Percentiles rank a stretch among this genome's conserved stretches.
These are phyloP conservation scores for Friedmanniomyces simplex DNA, from an alignment of 495 filamentous ascomycete genomes.

Conservation along the genomic window DNA sequence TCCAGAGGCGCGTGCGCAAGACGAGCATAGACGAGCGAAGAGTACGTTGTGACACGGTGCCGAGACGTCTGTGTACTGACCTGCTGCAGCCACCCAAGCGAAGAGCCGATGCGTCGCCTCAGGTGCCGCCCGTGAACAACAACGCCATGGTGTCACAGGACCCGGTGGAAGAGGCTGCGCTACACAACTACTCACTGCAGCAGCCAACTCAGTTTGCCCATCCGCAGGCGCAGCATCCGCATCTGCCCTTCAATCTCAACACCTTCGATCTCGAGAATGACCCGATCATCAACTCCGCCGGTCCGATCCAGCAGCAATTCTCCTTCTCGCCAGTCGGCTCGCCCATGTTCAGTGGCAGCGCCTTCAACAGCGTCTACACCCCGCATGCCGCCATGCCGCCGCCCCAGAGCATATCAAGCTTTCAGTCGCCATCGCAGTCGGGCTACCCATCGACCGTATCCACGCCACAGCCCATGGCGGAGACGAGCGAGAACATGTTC, in stretches of 20 bases:
- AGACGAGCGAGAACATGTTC: constrained; percentile 64
- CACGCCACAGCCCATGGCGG: constrained; percentile 82
- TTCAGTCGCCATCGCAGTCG: constrained; percentile 84
- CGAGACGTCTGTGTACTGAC: constrained; percentile 50
- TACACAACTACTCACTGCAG: constrained; percentile 85
- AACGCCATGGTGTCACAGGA: constrained; percentile 55
- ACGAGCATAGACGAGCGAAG: constrained; percentile 95
- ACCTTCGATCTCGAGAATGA: constrained; percentile 73
- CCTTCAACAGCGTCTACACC: constrained; percentile 68
- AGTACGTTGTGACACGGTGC: constrained; percentile 45
- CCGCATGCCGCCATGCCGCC: constrained; percentile 58
- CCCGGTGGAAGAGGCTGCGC: constrained; percentile 61
- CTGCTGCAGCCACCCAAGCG: constrained; percentile 65
- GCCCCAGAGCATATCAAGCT: constrained; percentile 65
- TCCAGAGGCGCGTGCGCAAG: constrained; percentile 80
- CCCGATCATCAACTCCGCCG: constrained; percentile 77
- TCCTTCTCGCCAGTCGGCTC: constrained; percentile 86
- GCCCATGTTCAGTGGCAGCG: constrained; percentile 66
- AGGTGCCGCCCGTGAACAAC: constrained; percentile 73
- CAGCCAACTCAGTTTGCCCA: constrained; percentile 38
- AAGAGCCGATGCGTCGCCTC: constrained; percentile 87
- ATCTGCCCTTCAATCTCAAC: constrained; percentile 68
- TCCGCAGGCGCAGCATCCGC: constrained; percentile 32
- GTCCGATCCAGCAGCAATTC: constrained; percentile 81
- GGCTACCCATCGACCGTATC: constrained; percentile 85